phyloP scores from a whole-genome alignment of 176 grass and related monocot genomes.

The Saccharum spontaneum region DNA sequence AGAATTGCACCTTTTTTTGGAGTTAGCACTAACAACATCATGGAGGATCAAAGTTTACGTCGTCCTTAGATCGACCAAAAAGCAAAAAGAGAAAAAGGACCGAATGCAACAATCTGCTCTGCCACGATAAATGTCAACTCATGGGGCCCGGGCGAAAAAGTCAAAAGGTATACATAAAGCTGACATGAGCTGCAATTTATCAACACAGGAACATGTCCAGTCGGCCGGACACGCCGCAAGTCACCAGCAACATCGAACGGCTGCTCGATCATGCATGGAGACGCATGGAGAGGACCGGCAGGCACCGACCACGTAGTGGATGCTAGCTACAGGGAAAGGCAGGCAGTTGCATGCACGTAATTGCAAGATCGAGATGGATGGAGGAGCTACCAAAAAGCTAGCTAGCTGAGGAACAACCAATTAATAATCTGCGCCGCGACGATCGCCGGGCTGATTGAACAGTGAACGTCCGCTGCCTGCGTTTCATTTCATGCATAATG shows the following conservation, averaged over 20 bases:
- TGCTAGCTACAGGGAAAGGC: neutral
- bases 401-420: neutral
- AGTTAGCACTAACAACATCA: too few relatives aligned
- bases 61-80: neutral
- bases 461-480: neutral
- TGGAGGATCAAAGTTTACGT: too few relatives aligned
- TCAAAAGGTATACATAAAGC: neutral
- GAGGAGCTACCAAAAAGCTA: neutral
- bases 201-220: neutral
- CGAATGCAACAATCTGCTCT: neutral
- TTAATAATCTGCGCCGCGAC: neutral
- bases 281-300: too few relatives aligned
- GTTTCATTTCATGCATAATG: neutral
- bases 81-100: neutral
- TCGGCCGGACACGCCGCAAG: neutral
- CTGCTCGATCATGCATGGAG: neutral
- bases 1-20: too few relatives aligned
- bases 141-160: neutral
- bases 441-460: neutral
- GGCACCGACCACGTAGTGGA: too few relatives aligned
- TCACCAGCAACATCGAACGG: neutral
- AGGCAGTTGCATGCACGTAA: neutral
- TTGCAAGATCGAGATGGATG: neutral
- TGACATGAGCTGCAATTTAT: constrained; percentile 1
- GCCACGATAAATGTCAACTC: constrained; percentile 2